Conservation (phyloP, 768 basidiomycete species). For the Candolleomyces aberdarensis region DNA sequence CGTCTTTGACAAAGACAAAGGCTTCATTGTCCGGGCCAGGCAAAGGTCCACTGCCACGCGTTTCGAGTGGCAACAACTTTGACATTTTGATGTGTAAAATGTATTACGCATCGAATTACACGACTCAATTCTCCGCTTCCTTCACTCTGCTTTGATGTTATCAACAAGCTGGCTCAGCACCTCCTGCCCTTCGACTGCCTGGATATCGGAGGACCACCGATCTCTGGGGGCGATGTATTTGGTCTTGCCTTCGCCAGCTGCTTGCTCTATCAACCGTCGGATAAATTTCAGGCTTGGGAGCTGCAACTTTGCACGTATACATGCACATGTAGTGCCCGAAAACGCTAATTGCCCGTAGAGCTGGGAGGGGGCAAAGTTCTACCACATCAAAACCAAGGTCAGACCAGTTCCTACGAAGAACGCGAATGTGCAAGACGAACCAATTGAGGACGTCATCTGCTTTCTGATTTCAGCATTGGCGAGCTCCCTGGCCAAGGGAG, state of each 20-base stretch:
- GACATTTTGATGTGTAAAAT: no score
- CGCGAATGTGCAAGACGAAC: not conserved
- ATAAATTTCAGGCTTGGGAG: not conserved
- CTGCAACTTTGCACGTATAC: not conserved
- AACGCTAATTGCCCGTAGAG: slow-evolving; percentile 1
- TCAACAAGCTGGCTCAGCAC: not conserved
- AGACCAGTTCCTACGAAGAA: not conserved
- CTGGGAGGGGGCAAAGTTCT: slow-evolving; percentile 3
- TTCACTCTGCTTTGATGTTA: not conserved
- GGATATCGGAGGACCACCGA: not conserved
- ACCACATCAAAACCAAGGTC: not conserved
- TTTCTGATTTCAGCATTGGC: slow-evolving; percentile 20
- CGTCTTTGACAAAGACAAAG: no score
- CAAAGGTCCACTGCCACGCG: no score
- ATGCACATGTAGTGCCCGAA: slow-evolving; percentile 4
- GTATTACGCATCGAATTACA: no score
- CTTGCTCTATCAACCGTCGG: not conserved
- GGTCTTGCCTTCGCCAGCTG: not conserved
- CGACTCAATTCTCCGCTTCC: not conserved
- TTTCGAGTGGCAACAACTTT: no score
- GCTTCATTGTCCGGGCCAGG: no score
- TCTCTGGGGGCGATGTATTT: slow-evolving; percentile 1
- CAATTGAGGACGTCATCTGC: slow-evolving; percentile 16
- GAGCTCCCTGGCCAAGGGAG: slow-evolving; percentile 16
- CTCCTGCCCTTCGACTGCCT: not conserved